phyloP scores from a whole-genome alignment of 345 rosid genomes.

The Camelina sativa region DNA sequence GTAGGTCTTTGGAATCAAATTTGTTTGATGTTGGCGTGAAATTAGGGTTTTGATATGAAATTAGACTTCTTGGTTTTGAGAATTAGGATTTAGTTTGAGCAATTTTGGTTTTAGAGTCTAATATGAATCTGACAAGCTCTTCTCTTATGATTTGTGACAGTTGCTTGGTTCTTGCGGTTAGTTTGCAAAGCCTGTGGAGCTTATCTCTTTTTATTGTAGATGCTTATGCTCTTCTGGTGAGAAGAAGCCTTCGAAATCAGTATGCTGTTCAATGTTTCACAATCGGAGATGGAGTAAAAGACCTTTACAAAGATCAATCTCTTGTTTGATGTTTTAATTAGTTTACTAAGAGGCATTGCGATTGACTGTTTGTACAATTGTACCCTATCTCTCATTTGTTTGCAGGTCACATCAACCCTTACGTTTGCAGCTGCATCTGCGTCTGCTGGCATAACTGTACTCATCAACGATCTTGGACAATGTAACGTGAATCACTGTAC shows the following conservation, averaged over 20 bases:
- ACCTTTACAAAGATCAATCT: not conserved
- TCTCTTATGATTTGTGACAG: conserved; percentile 47
- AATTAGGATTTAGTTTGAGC: not conserved
- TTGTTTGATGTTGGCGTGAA: not conserved
- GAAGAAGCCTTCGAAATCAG: conserved; percentile 63
- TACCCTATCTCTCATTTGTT: too few relatives aligned
- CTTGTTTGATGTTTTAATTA: conserved; percentile 10
- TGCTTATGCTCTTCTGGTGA: conserved; percentile 68
- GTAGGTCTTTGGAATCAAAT: not conserved
- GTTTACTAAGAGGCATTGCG: not conserved
- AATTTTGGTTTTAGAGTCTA: conserved; percentile 8
- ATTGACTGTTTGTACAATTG: not conserved
- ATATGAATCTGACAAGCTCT: conserved; percentile 23
- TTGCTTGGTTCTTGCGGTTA: conserved; percentile 69
- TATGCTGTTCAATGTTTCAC: conserved; percentile 56
- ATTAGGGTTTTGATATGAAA: not conserved
- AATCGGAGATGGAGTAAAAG: conserved; percentile 84
- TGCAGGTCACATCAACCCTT: conserved; percentile 73
- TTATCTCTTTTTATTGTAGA: conserved; percentile 64
- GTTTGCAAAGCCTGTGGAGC: conserved; percentile 83
- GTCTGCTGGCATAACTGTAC: conserved; percentile 78
- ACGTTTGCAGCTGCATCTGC: conserved; percentile 81
- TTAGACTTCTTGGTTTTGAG: not conserved
- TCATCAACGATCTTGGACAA: conserved; percentile 56
- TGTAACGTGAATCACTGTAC: conserved; percentile 62